Conservation (phyloP, 2,329 filamentous ascomycete species). For the Metarhizium humberi region DNA sequence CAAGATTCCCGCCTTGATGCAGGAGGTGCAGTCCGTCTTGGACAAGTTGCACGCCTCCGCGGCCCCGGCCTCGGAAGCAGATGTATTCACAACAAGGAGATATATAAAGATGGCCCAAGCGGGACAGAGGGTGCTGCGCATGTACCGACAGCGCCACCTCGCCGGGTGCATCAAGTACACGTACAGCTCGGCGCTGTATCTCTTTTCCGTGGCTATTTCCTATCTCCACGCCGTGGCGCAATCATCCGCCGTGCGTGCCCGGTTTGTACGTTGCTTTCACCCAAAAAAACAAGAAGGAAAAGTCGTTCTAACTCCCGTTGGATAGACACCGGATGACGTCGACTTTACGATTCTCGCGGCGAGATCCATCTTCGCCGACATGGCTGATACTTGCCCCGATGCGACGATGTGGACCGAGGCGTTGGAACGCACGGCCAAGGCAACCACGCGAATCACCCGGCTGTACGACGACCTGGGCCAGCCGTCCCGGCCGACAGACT, state of each 20-base stretch:
- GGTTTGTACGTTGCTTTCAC: conserved; percentile 47
- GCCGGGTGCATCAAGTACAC: conserved; percentile 89
- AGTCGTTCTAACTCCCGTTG: conserved; percentile 3
- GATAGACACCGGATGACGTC: conserved; percentile 79
- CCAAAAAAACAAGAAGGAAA: conserved; percentile 19
- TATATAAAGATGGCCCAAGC: conserved; percentile 91
- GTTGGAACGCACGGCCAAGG: conserved; percentile 39
- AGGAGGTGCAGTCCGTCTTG: not conserved
- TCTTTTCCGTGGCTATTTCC: conserved; percentile 94
- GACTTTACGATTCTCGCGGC: conserved; percentile 90
- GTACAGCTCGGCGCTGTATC: conserved; percentile 85
- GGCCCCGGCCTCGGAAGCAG: not conserved
- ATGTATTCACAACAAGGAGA: conserved; percentile 46
- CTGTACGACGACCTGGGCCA: not conserved
- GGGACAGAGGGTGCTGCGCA: conserved; percentile 79
- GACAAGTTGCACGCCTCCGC: not conserved
- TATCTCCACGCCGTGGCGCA: conserved; percentile 99
- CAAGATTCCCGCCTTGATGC: conserved; percentile 62
- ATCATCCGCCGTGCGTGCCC: conserved; percentile 75
- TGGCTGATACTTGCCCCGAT: conserved; percentile 88
- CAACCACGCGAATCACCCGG: not conserved
- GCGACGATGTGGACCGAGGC: conserved; percentile 90
- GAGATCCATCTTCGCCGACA: conserved; percentile 80
- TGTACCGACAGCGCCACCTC: conserved; percentile 82
- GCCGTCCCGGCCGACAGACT: no score